phyloP scores from a whole-genome alignment of 2,329 filamentous ascomycete genomes.

The Aspergillus amoenus region DNA sequence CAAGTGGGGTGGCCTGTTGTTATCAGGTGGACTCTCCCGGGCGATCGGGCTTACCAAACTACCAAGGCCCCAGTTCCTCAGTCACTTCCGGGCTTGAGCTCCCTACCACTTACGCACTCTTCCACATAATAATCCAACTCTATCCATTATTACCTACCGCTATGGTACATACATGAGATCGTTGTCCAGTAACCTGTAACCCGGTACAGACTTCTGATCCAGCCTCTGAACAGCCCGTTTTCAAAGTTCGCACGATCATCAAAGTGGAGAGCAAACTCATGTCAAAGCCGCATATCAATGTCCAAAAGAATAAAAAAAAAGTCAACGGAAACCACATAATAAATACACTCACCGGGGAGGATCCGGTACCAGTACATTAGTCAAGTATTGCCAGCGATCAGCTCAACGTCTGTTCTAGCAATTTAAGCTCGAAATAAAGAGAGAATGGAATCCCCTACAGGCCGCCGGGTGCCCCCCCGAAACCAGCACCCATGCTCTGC shows the following conservation, averaged over 20 bases:
- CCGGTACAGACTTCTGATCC: not conserved
- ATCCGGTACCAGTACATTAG: constrained; percentile 1
- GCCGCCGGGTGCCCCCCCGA: constrained; percentile 32
- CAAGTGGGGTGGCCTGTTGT: constrained; percentile 19
- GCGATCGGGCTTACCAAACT: not conserved
- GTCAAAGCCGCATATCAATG: constrained; percentile 14
- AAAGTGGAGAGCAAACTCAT: constrained; percentile 11
- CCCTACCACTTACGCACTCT: not conserved
- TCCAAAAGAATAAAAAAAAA: constrained; percentile 17
- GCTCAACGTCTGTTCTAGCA: not conserved
- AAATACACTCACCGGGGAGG: constrained; percentile 12
- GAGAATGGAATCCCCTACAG: constrained; percentile 28
- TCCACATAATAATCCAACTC: constrained; percentile 1
- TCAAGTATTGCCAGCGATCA: not conserved
- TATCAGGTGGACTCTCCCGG: constrained; percentile 16
- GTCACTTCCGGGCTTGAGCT: not conserved
- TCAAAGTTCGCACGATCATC: constrained; percentile 12
- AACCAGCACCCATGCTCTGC: constrained; percentile 55
- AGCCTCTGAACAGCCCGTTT: constrained; percentile 8
- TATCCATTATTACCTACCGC: constrained; percentile 14
- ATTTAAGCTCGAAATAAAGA: not conserved
- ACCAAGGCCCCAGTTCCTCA: not conserved
- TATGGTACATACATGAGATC: constrained; percentile 16
- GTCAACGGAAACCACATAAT: constrained; percentile 14
- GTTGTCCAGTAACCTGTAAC: not conserved